Evolutionary conservation across 2,329 filamentous ascomycete species (phyloP).

Genomic region (Fusarium concolor): DNA sequence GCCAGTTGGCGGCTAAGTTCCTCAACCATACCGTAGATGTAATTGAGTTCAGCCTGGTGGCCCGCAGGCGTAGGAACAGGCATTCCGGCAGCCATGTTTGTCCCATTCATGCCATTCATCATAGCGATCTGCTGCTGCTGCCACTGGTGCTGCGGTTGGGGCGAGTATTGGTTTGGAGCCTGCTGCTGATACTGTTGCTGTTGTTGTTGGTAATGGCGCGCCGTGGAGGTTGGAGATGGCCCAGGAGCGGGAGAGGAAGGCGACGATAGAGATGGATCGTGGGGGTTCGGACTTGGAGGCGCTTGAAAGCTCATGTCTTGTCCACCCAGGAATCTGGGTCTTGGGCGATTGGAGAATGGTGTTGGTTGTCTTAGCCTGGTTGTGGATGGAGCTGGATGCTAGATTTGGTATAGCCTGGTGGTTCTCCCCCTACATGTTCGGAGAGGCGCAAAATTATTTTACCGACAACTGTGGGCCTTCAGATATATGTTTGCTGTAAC

Average conservation of each 20-base stretch:
- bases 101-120: slow-evolving; percentile 65
- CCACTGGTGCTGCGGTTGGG: slow-evolving; percentile 42
- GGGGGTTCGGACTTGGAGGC: slow-evolving; percentile 42
- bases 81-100: slow-evolving; percentile 59
- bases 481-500: background rate
- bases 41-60: slow-evolving; percentile 75
- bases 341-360: slow-evolving; percentile 40
- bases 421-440: slow-evolving; percentile 22
- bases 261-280: slow-evolving; percentile 42
- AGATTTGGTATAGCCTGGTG: slow-evolving; percentile 44
- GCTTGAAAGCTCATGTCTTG: slow-evolving; percentile 52
- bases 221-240: slow-evolving; percentile 32
- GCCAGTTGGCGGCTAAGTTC: slow-evolving; percentile 72
- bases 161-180: slow-evolving; percentile 29
- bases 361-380: slow-evolving; percentile 39
- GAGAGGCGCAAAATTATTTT: slow-evolving; percentile 36
- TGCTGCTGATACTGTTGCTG: slow-evolving; percentile 43
- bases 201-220: slow-evolving; percentile 48
- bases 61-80: slow-evolving; percentile 72
- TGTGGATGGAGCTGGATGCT: slow-evolving; percentile 40
- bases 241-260: slow-evolving; percentile 32
- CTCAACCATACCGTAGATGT: slow-evolving; percentile 76
- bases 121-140: slow-evolving; percentile 44
- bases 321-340: slow-evolving; percentile 39
- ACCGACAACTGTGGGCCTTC: slow-evolving; percentile 3